phyloP scores from a whole-genome alignment of 768 basidiomycete genomes.

The Russula abietina region DNA sequence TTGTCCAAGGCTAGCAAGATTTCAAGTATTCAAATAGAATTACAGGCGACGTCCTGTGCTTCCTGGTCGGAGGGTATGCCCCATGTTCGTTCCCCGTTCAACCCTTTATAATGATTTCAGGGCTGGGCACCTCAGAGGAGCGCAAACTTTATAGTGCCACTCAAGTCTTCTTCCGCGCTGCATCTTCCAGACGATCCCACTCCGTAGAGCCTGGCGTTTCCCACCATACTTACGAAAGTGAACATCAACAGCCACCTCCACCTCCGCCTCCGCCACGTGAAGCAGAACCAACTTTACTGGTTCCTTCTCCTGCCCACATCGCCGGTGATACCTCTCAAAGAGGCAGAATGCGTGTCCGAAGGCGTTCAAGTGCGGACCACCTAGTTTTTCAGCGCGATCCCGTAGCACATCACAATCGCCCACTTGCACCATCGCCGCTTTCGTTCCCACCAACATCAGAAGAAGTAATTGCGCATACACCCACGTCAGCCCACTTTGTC shows the following conservation, averaged over 20 bases:
- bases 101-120: conserved; percentile 45
- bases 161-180: conserved; percentile 66
- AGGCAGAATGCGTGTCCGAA: conserved; percentile 26
- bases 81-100: conserved; percentile 7
- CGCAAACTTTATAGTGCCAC: conserved; percentile 66
- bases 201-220: conserved; percentile 50
- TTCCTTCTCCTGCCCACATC: not conserved
- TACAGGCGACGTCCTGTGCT: conserved; percentile 64
- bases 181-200: conserved; percentile 40
- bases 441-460: conserved; percentile 24
- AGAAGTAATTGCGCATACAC: not conserved
- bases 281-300: not conserved
- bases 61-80: conserved; percentile 82
- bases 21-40: conserved; percentile 74
- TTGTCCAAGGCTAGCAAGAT: conserved; percentile 77
- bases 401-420: conserved; percentile 27
- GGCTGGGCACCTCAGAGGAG: conserved; percentile 70
- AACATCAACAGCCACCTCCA: conserved; percentile 35
- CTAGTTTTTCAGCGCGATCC: conserved; percentile 30
- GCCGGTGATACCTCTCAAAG: conserved; percentile 19
- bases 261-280: not conserved
- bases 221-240: conserved; percentile 35
- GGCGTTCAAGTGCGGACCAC: conserved; percentile 33
- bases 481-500: not conserved
- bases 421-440: conserved; percentile 32